These are phyloP conservation scores for Bacterosira constricta DNA, from an alignment of 108 stramenopile species.

Conservation along the genomic window DNA sequence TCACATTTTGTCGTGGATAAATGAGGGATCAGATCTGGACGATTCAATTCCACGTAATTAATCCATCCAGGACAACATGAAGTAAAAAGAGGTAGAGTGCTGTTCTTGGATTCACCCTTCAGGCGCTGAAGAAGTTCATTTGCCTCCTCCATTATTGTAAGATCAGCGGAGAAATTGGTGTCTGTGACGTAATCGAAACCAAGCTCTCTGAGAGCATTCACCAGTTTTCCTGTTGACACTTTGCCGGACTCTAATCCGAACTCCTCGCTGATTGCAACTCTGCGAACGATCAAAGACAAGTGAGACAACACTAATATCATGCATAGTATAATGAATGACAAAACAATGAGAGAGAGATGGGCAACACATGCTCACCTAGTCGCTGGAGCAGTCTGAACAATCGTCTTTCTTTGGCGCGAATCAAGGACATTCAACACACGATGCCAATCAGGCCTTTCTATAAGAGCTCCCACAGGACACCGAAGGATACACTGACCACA, in stretches of 20 bases:
- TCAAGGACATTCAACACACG: constrained; percentile 49
- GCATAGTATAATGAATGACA: no score
- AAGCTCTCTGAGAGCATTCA: constrained; percentile 36
- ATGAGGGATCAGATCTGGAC: constrained; percentile 58
- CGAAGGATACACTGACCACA: constrained; percentile 57
- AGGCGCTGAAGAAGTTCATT: constrained; percentile 55
- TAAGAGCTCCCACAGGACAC: constrained; percentile 56
- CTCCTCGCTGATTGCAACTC: constrained; percentile 55
- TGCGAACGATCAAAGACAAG: no score
- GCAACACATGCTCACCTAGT: no score
- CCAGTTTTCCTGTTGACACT: constrained; percentile 39
- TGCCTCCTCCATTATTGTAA: constrained; percentile 68
- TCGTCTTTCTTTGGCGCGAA: constrained; percentile 14
- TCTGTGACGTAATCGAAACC: constrained; percentile 62
- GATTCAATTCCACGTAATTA: constrained; percentile 46
- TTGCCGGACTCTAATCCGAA: constrained; percentile 53
- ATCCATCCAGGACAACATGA: constrained; percentile 70
- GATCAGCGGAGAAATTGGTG: constrained; percentile 59
- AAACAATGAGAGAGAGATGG: no score
- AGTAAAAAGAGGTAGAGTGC: constrained; percentile 51
- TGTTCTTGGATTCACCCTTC: constrained; percentile 36
- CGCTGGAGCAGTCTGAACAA: constrained; percentile 56
- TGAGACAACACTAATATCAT: no score
- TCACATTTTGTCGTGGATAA: constrained; percentile 48
- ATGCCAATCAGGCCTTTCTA: constrained; percentile 51